A percentile compares a stretch with the other conserved stretches of the same genome.
Evolutionary conservation across 768 basidiomycete genomes (phyloP).

Genomic region (Hygrophorus russula): DNA sequence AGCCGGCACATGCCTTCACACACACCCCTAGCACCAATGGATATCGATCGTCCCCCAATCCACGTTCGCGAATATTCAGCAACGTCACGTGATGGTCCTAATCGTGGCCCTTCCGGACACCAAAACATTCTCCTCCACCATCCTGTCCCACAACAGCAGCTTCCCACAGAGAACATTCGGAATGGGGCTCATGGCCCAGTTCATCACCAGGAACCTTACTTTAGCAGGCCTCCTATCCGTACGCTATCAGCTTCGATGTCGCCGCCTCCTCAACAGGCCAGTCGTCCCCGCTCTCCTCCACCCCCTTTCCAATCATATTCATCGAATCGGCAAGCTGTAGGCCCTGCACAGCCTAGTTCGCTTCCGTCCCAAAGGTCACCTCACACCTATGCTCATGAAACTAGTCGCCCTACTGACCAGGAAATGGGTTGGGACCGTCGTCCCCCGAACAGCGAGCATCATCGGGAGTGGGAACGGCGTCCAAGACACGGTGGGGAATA

Average conservation of each 20-base stretch:
- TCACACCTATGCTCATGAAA: conserved; percentile 44
- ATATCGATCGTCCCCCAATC: conserved; percentile 46
- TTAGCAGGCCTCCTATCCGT: conserved; percentile 34
- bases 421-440: conserved; percentile 47
- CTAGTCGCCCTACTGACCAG: conserved; percentile 29
- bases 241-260: conserved; percentile 50
- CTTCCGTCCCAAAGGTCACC: conserved; percentile 49
- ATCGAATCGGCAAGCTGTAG: conserved; percentile 34
- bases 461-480: conserved; percentile 24
- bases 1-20: conserved; percentile 55
- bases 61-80: conserved; percentile 45
- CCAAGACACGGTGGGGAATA: conserved; percentile 32
- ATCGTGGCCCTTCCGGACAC: conserved; percentile 45
- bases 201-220: conserved; percentile 48
- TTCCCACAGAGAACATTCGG: conserved; percentile 40
- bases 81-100: conserved; percentile 29
- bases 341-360: conserved; percentile 36
- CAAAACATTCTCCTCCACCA: conserved; percentile 56
- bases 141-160: conserved; percentile 49
- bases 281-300: conserved; percentile 41
- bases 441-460: conserved; percentile 8
- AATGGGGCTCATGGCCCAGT: conserved; percentile 21
- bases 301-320: conserved; percentile 38
- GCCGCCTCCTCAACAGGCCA: conserved; percentile 35
- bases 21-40: conserved; percentile 73